phyloP scores from a whole-genome alignment of 352 stramenopile genomes.

The Thraustotheca clavata region DNA sequence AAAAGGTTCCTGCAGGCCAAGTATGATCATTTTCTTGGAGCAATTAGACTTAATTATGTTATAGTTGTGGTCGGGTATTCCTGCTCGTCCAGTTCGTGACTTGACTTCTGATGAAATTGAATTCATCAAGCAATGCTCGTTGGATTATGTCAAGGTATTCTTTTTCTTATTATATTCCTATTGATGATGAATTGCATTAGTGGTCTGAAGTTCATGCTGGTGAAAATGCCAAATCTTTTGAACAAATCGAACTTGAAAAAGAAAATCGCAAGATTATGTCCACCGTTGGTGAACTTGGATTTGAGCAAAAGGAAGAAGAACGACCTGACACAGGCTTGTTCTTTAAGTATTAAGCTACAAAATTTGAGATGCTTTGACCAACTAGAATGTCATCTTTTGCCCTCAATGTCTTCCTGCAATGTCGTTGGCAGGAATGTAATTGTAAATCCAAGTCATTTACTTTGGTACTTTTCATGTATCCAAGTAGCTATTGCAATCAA shows the following conservation, averaged over 20 bases:
- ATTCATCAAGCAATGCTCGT: conserved; percentile 84
- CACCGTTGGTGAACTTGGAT: conserved; percentile 67
- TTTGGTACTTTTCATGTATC: too few relatives aligned
- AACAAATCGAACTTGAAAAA: conserved; percentile 69
- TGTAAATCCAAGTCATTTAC: neutral
- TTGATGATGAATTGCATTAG: neutral
- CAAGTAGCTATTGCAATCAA: too few relatives aligned
- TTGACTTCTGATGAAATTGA: conserved; percentile 78
- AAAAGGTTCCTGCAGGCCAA: conserved; percentile 83
- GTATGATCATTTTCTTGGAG: conserved; percentile 18
- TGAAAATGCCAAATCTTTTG: conserved; percentile 77
- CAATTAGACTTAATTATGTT: neutral
- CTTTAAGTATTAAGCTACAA: conserved; percentile 75
- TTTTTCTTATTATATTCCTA: neutral
- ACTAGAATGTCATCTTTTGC: too few relatives aligned
- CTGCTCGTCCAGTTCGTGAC: conserved; percentile 74
- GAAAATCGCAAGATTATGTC: conserved; percentile 68
- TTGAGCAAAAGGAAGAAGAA: conserved; percentile 58
- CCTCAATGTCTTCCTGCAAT: too few relatives aligned
- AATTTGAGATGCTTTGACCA: too few relatives aligned
- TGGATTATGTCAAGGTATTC: conserved; percentile 62
- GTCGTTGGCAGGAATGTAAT: neutral
- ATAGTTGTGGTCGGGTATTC: conserved; percentile 75
- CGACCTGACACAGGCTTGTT: conserved; percentile 76
- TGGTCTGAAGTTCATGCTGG: conserved; percentile 60